Evolutionary conservation across 2,329 filamentous ascomycete genomes (phyloP).

Genomic region (Penicillium aurantiogriseum): DNA sequence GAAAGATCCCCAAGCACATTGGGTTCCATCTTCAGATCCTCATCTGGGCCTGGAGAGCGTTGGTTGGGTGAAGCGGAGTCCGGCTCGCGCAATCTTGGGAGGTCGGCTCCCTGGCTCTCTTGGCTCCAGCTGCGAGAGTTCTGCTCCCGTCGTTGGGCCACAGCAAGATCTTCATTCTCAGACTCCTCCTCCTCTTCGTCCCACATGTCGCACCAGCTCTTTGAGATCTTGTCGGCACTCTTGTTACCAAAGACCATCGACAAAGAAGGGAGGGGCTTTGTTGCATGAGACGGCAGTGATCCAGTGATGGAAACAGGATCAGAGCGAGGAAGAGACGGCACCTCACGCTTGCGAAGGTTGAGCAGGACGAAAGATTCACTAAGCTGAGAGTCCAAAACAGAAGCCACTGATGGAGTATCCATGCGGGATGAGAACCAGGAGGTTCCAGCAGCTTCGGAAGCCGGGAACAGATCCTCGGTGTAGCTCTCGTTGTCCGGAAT

Average conservation of each 20-base stretch:
- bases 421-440: slow-evolving; percentile 78
- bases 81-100: slow-evolving; percentile 54
- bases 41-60: slow-evolving; percentile 38
- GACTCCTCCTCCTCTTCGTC: slow-evolving; percentile 83
- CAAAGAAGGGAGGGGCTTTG: slow-evolving; percentile 65
- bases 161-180: slow-evolving; percentile 59
- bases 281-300: slow-evolving; percentile 66
- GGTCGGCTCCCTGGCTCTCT: slow-evolving; percentile 61
- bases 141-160: slow-evolving; percentile 60
- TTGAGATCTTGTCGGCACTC: slow-evolving; percentile 72
- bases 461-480: slow-evolving; percentile 80
- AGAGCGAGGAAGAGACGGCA: slow-evolving; percentile 50
- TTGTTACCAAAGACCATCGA: slow-evolving; percentile 75
- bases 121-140: slow-evolving; percentile 79
- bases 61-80: slow-evolving; percentile 56
- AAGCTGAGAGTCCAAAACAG: slow-evolving; percentile 78
- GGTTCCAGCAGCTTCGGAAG: slow-evolving; percentile 62
- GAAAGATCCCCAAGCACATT: slow-evolving; percentile 35
- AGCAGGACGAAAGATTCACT: slow-evolving; percentile 78
- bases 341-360: slow-evolving; percentile 48
- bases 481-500: slow-evolving; percentile 79
- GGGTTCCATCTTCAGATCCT: slow-evolving; percentile 8
- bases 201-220: slow-evolving; percentile 99
- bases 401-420: slow-evolving; percentile 78
- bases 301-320: slow-evolving; percentile 74